phyloP scores from a whole-genome alignment of 1,284 basidiomycete genomes.

The Marasmius tenuissimus region DNA sequence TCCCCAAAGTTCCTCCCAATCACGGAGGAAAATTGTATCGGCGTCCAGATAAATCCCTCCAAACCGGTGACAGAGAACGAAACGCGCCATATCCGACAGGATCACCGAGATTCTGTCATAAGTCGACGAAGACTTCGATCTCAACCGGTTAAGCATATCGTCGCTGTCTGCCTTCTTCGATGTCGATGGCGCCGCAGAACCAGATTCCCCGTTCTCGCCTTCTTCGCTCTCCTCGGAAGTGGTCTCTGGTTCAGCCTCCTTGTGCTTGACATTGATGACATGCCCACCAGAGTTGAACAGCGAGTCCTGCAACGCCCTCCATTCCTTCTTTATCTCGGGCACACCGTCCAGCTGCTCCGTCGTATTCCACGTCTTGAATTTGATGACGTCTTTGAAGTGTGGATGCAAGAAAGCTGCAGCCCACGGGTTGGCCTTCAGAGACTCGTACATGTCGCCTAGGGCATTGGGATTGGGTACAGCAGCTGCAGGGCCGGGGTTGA shows the following conservation, averaged over 20 bases:
- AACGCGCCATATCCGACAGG: constrained; percentile 80
- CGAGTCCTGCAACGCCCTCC: constrained; percentile 57
- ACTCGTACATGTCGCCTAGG: no score
- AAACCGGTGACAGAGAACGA: constrained; percentile 76
- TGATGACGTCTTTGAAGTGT: no score
- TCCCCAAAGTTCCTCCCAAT: no score
- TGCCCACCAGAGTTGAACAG: constrained; percentile 66
- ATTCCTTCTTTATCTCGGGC: constrained; percentile 69
- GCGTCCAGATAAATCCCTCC: constrained; percentile 83
- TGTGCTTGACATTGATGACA: constrained; percentile 42
- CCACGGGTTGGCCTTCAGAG: no score
- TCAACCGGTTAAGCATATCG: constrained; percentile 61
- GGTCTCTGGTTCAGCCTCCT: constrained; percentile 26
- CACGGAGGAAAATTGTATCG: constrained; percentile 75
- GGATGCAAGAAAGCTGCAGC: no score
- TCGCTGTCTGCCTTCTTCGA: constrained; percentile 34
- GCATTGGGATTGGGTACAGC: no score
- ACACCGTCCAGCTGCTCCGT: constrained; percentile 78
- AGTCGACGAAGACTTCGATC: constrained; percentile 60
- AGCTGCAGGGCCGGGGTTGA: no score
- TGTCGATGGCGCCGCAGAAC: constrained; percentile 28
- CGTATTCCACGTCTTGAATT: constrained; percentile 84
- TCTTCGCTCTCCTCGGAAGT: constrained; percentile 12
- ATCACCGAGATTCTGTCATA: constrained; percentile 77
- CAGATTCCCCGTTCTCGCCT: no score